Conservation (phyloP, 116 monocot genomes). For the Zostera marina region DNA sequence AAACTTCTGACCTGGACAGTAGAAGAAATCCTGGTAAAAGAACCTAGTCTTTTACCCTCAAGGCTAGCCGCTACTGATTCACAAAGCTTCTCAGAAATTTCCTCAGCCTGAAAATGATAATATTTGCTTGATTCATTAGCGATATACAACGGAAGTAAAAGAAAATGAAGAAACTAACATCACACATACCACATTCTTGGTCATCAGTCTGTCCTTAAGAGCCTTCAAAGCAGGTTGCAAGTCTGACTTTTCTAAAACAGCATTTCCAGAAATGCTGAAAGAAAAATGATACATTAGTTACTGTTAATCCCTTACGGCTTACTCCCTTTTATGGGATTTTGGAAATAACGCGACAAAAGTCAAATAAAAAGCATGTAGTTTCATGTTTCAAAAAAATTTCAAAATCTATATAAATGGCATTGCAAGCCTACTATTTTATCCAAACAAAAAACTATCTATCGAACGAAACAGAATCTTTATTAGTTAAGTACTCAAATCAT, state of each 20-base stretch:
- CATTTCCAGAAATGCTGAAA: slow-evolving; percentile 72
- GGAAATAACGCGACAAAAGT: too few relatives aligned
- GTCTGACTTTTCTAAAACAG: slow-evolving; percentile 67
- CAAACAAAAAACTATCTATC: too few relatives aligned
- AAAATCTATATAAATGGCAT: too few relatives aligned
- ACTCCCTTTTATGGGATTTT: background rate
- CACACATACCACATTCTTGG: slow-evolving; percentile 91
- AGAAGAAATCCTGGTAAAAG: slow-evolving; percentile 89
- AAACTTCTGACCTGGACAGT: slow-evolving; percentile 62
- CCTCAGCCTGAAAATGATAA: slow-evolving; percentile 52
- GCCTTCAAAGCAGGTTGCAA: slow-evolving; percentile 82
- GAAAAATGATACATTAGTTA: background rate
- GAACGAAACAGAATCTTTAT: too few relatives aligned
- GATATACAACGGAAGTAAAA: slow-evolving; percentile 3
- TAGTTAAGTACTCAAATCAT: too few relatives aligned
- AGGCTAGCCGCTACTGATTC: slow-evolving; percentile 93
- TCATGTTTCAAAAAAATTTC: too few relatives aligned
- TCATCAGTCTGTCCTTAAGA: slow-evolving; percentile 91
- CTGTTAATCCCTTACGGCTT: too few relatives aligned
- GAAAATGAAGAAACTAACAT: background rate
- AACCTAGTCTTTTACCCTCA: slow-evolving; percentile 91
- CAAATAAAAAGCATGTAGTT: too few relatives aligned
- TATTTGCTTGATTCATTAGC: background rate
- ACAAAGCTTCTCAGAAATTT: slow-evolving; percentile 97
- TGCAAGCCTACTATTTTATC: too few relatives aligned